Percentiles rank a stretch among this genome's conserved stretches.
Evolutionary conservation across 1,284 basidiomycete genomes (phyloP).

Genomic region (Rhodotorula sp.): DNA sequence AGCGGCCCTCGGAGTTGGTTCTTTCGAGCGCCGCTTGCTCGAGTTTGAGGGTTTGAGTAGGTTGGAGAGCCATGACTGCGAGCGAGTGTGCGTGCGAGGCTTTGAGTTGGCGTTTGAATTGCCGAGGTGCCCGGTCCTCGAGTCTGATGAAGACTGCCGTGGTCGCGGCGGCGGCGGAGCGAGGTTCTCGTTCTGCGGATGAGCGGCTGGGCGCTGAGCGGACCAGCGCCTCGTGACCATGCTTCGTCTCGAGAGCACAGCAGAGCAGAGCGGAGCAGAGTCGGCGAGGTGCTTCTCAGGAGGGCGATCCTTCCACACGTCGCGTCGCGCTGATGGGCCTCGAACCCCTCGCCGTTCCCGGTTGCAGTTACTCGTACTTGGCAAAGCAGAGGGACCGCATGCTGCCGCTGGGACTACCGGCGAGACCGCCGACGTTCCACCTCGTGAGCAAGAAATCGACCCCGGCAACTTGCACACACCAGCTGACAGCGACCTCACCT

Average conservation of each 20-base stretch:
- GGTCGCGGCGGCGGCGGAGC: neutral
- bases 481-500: neutral
- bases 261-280: neutral
- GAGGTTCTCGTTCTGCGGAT: neutral
- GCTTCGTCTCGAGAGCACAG: no score
- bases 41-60: neutral
- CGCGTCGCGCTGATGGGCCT: no score
- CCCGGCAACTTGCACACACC: neutral
- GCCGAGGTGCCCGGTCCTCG: neutral
- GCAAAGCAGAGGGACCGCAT: neutral
- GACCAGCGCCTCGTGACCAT: conserved; percentile 3
- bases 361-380: neutral
- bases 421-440: neutral
- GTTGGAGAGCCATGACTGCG: neutral
- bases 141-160: neutral
- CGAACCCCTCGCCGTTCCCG: neutral
- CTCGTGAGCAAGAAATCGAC: conserved; percentile 14
- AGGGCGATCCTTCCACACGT: neutral
- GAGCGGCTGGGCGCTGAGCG: neutral
- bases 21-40: neutral
- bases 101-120: neutral
- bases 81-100: neutral
- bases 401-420: conserved; percentile 2
- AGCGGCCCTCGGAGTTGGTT: neutral
- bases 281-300: neutral